These are phyloP conservation scores for Boechera stricta DNA, from an alignment of 345 rosid species.

Conservation along the genomic window DNA sequence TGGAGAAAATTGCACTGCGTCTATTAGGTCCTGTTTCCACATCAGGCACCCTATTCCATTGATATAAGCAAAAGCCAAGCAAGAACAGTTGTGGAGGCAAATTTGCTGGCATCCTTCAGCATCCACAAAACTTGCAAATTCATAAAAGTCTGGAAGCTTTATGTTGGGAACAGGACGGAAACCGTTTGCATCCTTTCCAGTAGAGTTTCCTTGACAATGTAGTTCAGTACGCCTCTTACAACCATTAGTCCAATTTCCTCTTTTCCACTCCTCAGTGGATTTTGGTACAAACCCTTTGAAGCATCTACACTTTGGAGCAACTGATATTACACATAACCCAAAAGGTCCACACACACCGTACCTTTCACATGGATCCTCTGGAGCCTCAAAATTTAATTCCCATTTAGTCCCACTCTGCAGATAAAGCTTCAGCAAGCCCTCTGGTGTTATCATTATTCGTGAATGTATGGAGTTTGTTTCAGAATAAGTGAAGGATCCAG, in stretches of 20 bases:
- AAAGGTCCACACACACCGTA: slow-evolving; percentile 38
- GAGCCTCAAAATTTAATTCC: background rate
- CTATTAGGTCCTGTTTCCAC: slow-evolving; percentile 30
- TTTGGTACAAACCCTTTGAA: slow-evolving; percentile 40
- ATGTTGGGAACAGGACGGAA: slow-evolving; percentile 19
- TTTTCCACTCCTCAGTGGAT: slow-evolving; percentile 30
- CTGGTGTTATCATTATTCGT: slow-evolving; percentile 5
- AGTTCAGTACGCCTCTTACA: slow-evolving; percentile 36
- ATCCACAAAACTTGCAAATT: background rate
- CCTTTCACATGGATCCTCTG: background rate
- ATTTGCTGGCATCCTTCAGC: background rate
- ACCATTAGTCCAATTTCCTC: slow-evolving; percentile 37
- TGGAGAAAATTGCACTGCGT: background rate
- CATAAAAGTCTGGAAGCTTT: slow-evolving; percentile 38
- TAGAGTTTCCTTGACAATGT: slow-evolving; percentile 20
- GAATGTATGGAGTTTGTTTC: background rate
- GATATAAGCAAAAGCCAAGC: slow-evolving; percentile 36
- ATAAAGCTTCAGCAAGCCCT: background rate
- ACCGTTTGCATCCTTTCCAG: background rate
- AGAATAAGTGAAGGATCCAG: slow-evolving; percentile 4
- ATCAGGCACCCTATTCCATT: slow-evolving; percentile 35
- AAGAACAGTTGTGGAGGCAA: slow-evolving; percentile 44
- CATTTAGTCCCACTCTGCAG: background rate
- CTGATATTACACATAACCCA: slow-evolving; percentile 23
- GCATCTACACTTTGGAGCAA: slow-evolving; percentile 25